These are phyloP conservation scores for Penicillium angulare DNA, from an alignment of 495 filamentous ascomycete genomes.

Conservation along the genomic window DNA sequence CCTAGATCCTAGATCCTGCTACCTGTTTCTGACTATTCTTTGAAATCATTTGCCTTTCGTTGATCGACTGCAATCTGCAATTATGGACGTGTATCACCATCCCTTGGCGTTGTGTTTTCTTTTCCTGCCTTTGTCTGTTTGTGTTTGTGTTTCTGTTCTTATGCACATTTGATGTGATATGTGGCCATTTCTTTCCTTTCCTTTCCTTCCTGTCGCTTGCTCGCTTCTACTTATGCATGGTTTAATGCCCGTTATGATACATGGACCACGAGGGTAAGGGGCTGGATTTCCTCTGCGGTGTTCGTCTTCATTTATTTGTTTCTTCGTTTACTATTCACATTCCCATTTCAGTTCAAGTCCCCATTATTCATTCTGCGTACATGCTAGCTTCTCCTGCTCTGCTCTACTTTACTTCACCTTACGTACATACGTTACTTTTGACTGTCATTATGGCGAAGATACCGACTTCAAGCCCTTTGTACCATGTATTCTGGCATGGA, in stretches of 20 bases:
- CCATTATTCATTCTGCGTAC: too few species aligned
- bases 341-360: too few species aligned
- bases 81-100: slow-evolving; percentile 6
- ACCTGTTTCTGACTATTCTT: slow-evolving; percentile 11
- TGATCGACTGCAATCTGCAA: slow-evolving; percentile 2
- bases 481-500: not conserved
- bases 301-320: slow-evolving; percentile 22
- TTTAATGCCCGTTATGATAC: slow-evolving; percentile 37
- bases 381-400: slow-evolving; percentile 7
- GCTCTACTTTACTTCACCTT: not conserved
- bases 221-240: slow-evolving; percentile 18
- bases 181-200: not conserved
- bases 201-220: not conserved
- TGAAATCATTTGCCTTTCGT: slow-evolving; percentile 6
- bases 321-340: too few species aligned
- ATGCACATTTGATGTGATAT: slow-evolving; percentile 6
- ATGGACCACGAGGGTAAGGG: slow-evolving; percentile 15
- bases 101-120: slow-evolving; percentile 2
- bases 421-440: not conserved
- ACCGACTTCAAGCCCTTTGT: too few species aligned
- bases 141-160: not conserved
- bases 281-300: slow-evolving; percentile 20
- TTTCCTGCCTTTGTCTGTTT: too few species aligned
- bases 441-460: too few species aligned
- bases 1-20: not conserved